Evolutionary conservation across 176 grass and related monocot genomes (phyloP).

Genomic region (Oryza coarctata): DNA sequence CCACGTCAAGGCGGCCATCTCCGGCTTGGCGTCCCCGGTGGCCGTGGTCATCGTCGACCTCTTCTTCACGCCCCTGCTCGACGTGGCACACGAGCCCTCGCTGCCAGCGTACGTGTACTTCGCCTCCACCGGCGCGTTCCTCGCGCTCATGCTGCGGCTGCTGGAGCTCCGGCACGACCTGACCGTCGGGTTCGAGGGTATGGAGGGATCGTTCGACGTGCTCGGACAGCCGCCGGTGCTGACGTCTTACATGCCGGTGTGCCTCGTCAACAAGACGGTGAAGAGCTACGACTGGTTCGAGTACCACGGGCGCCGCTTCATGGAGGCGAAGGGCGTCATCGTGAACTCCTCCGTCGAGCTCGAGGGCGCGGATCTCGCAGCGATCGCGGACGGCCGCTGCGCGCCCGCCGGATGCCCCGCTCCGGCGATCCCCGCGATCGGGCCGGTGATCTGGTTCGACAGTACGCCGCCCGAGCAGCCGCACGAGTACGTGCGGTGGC

Average conservation of each 20-base stretch:
- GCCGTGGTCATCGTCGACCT: constrained; percentile 41
- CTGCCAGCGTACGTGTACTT: constrained; percentile 49
- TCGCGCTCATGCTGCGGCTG: constrained; percentile 36
- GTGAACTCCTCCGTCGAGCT: constrained; percentile 36
- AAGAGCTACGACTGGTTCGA: constrained; percentile 17
- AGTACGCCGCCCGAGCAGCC: not conserved
- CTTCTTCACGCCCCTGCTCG: constrained; percentile 27
- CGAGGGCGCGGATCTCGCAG: constrained; percentile 10
- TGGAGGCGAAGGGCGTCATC: constrained; percentile 43
- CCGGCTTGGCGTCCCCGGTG: constrained; percentile 2
- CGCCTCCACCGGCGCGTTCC: constrained; percentile 34
- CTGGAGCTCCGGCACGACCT: not conserved
- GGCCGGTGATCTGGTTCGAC: constrained; percentile 4
- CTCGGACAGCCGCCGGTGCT: constrained; percentile 36
- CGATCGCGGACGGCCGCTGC: constrained; percentile 16
- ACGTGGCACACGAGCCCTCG: constrained; percentile 27
- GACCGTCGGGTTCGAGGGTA: constrained; percentile 17
- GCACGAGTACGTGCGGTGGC: constrained; percentile 43
- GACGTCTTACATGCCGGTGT: not conserved
- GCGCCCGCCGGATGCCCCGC: not conserved
- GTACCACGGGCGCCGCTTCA: constrained; percentile 31
- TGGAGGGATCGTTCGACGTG: constrained; percentile 26
- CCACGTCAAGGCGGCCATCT: constrained; percentile 39
- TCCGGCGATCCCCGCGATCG: constrained; percentile 5
- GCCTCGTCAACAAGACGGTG: constrained; percentile 8